Base-by-base conservation (phyloP, 306 rosid species). In the Medicago ruthenica region DNA sequence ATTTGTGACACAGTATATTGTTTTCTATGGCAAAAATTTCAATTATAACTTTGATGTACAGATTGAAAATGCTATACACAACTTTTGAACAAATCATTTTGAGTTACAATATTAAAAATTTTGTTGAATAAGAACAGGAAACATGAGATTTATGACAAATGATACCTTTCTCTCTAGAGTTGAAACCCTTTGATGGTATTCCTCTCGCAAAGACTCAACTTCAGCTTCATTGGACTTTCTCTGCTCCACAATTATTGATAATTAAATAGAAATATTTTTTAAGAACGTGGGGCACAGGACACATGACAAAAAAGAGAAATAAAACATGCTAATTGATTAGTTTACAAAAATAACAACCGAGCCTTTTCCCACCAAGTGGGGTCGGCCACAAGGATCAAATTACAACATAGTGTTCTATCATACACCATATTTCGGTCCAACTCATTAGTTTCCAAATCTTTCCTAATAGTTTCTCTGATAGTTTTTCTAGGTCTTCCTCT, bases 141-240 rank as follows among this genome's bases (percentile, higher is more conserved):
- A 57, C 57, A 80, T 50, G 22, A 42, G 37, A 57, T 65, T 62
- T 41, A 15, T 41, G 63, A 68, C 16, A 36, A 69, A 71, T 63
- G 71, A 71, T 80, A 92, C 99, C 99, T 91, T 96, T 84, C 98
- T 87, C 84, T 96, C 99, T 36, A 96, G 79, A 69, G 85, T 86
- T 82, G 98, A 76, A 83, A 91, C 96, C 85, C 96, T 92, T 67
- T 96, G 97, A 81, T 96, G 99, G 86, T 92, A 92, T 81, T 92
- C 99, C 93, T 96, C 99, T 54, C 99, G 91, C 87, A 92, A 85
- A 79, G 96, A 85, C 80, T 96, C 98, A 27, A 96, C 77, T 89
- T 96, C 99, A 31, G 92, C 97, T 67, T 96, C 98, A 85, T 81
- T 92, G 75, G 98, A 89, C 85, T 96, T 96, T 84, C 93, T 89